These are phyloP conservation scores for Claviceps sp. DNA, from an alignment of 2,329 filamentous ascomycete genomes.

Conservation along the genomic window DNA sequence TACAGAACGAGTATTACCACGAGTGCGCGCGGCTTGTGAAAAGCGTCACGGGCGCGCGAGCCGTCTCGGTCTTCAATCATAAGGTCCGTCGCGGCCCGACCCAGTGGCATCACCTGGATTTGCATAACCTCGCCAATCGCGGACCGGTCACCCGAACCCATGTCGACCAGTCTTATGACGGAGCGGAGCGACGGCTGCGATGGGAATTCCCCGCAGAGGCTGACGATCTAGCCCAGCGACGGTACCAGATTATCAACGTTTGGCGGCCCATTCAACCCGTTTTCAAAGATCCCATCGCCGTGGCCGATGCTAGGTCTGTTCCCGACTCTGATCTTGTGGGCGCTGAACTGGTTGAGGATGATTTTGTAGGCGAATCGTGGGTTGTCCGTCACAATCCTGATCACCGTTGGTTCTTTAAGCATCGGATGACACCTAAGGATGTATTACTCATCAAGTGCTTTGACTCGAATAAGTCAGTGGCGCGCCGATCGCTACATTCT, in stretches of 20 bases:
- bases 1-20: conserved; percentile 54
- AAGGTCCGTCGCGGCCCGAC: conserved; percentile 44
- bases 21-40: conserved; percentile 57
- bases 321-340: conserved; percentile 36
- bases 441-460: conserved; percentile 48
- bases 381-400: conserved; percentile 24
- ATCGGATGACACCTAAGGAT: conserved; percentile 36
- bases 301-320: conserved; percentile 37
- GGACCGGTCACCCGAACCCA: conserved; percentile 25
- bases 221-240: conserved; percentile 19
- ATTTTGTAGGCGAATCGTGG: conserved; percentile 35
- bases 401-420: conserved; percentile 41
- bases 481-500: conserved; percentile 38
- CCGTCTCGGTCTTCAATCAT: conserved; percentile 60
- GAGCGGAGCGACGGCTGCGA: conserved; percentile 18
- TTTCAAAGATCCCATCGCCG: conserved; percentile 33
- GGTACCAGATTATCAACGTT: conserved; percentile 42
- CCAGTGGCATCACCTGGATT: conserved; percentile 52
- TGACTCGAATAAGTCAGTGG: conserved; percentile 44
- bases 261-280: conserved; percentile 25
- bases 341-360: conserved; percentile 35
- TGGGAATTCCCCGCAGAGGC: conserved; percentile 32
- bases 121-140: conserved; percentile 45
- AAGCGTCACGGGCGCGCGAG: conserved; percentile 40
- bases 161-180: conserved; percentile 40